Evolutionary conservation across 192 early-diverging fungal species (phyloP), one percentile per base, ranked within the genome.

Genomic region (Phycomyces blakesleeanus): DNA sequence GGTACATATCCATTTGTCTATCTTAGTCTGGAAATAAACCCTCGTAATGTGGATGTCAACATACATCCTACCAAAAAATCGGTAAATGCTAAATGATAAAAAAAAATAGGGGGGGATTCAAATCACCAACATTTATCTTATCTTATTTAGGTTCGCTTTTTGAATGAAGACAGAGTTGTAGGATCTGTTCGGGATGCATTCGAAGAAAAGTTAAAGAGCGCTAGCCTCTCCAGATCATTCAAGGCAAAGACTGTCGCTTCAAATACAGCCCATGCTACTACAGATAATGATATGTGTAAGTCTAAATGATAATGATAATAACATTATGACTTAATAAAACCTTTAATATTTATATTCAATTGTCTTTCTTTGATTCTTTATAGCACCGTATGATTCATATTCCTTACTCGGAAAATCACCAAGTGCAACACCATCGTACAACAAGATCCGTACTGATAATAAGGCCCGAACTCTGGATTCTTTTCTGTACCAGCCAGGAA

Each of bases 11-110:
- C 91, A 12, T 98, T 96, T 80, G 82, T 93, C 5, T 99, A 99
- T 69, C 71, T 99, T 38, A 85, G 86, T 51, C 73, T 99, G n/a
- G 82, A 85, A 18, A 90, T 99, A 57, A 88, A 88, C 37, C 91
- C 95, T 0, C 73, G 85, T 50, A 93, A 91, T 61, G 88, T 99
- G 2, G 97, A 99, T 69, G 97, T 99, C 1, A 99, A 99, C 71
- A 93, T 99, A 0, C 97, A 98, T 74, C 96, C 97, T 0, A 97
- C 97, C 29, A 99, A 99, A 63, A 83, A 88, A 8, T 89, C 95
- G 78, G 88, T 86, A 62, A 39, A 15, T 14, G 10, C 50, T 29
- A 68, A 41, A 21, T 16, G 27, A 8, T 2, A 51, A 38, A 57
- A 47, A 2, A 41, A 14, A 14, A 14, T 14, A 14, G 40, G 14